These are phyloP conservation scores for Rhynchospora pubera DNA, from an alignment of 176 grass and related monocot species.

Conservation along the genomic window DNA sequence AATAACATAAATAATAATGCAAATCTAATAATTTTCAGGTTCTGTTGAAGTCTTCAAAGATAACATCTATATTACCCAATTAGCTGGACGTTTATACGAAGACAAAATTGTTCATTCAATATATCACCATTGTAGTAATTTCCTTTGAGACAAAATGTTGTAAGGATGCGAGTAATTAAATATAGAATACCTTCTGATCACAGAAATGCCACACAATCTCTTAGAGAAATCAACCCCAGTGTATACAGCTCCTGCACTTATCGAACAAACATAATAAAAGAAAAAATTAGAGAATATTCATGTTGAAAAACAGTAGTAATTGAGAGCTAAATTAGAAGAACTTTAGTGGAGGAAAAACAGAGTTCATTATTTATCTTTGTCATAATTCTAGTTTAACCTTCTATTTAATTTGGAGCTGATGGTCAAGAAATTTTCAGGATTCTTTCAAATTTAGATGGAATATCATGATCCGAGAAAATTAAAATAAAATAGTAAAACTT, in stretches of 20 bases:
- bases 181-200: constrained; percentile 86
- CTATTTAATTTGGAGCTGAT: neutral
- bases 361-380: neutral
- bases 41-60: neutral
- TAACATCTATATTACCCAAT: neutral
- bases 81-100: neutral
- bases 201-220: constrained; percentile 94
- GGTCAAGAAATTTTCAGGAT: neutral
- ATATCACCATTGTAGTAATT: neutral
- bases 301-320: neutral
- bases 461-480: neutral
- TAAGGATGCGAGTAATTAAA: neutral
- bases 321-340: neutral
- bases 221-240: constrained; percentile 92
- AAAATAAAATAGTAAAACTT: constrained; percentile 28
- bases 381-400: neutral
- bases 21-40: neutral
- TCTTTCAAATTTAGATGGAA: neutral
- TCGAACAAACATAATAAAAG: constrained; percentile 26
- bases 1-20: neutral
- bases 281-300: constrained; percentile 21
- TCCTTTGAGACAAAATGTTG: neutral
- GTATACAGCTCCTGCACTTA: constrained; percentile 74
- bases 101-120: neutral
- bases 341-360: neutral